These are phyloP conservation scores for Pseudocercospora fuligena DNA, from an alignment of 2,329 filamentous ascomycete genomes.

Conservation along the genomic window DNA sequence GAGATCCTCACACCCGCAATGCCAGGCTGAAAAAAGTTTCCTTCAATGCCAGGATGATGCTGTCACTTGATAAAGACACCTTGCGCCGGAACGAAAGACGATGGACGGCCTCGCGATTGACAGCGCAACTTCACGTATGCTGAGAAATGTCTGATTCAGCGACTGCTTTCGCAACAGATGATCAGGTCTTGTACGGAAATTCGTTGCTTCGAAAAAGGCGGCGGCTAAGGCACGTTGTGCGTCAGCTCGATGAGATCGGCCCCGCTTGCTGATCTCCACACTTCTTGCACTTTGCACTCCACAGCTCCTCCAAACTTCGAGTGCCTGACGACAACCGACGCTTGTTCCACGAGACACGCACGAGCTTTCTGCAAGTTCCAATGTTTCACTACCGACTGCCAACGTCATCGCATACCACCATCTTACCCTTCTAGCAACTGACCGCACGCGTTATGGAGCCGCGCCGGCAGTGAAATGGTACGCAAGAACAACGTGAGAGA, in stretches of 20 bases:
- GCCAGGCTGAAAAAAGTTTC: not conserved
- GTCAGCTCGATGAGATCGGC: not conserved
- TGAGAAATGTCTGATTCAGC: not conserved
- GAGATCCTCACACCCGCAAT: slow-evolving; percentile 21
- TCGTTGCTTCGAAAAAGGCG: not conserved
- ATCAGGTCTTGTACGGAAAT: not conserved
- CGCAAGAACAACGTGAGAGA: slow-evolving; percentile 19
- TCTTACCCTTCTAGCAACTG: slow-evolving; percentile 10
- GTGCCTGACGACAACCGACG: not conserved
- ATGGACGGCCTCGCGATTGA: not conserved
- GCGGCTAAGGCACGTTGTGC: not conserved
- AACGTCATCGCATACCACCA: slow-evolving; percentile 10
- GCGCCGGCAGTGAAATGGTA: slow-evolving; percentile 10
- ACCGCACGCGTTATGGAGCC: not conserved
- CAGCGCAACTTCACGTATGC: not conserved
- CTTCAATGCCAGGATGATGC: not conserved
- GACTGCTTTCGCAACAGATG: not conserved
- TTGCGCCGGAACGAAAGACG: not conserved
- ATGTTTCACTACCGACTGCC: slow-evolving; percentile 15
- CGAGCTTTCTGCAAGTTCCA: slow-evolving; percentile 7
- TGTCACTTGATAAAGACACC: not conserved
- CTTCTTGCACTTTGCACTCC: not conserved
- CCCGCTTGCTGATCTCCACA: not conserved
- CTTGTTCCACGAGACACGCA: slow-evolving; percentile 5
- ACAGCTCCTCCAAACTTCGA: not conserved